These are phyloP conservation scores for Aspergillus eucalypticola DNA, from an alignment of 2,329 filamentous ascomycete genomes.

Conservation along the genomic window DNA sequence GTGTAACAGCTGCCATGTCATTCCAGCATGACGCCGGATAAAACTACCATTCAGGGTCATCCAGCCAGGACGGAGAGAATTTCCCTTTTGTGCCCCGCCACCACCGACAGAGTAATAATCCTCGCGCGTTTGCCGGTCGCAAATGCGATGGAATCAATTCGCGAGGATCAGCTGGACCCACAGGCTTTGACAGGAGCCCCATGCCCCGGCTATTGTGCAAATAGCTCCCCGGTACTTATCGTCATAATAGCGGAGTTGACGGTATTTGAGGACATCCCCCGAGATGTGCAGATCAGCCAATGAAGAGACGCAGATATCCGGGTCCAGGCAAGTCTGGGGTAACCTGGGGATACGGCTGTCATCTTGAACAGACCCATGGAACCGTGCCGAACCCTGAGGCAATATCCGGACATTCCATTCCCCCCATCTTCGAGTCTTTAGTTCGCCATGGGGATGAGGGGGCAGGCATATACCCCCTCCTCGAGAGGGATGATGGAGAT, in stretches of 20 bases:
- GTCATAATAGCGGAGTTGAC: neutral
- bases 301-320: neutral
- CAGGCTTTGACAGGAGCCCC: neutral
- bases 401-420: neutral
- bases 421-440: neutral
- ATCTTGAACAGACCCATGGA: conserved; percentile 6
- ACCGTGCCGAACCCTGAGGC: conserved; percentile 3
- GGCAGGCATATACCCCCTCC: neutral
- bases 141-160: neutral
- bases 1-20: neutral
- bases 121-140: neutral
- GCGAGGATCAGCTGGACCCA: neutral
- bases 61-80: conserved; percentile 19
- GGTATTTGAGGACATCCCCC: neutral
- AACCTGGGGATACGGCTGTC: conserved; percentile 2
- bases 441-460: neutral
- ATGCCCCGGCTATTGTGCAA: neutral
- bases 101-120: neutral
- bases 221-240: neutral
- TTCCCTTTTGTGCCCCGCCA: conserved; percentile 13
- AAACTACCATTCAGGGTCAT: conserved; percentile 11
- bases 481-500: neutral
- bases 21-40: conserved; percentile 1
- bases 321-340: neutral
- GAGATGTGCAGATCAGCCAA: neutral